These are phyloP conservation scores for Hydrangea macrophylla DNA, from an alignment of 148 eudicot species.

Conservation along the genomic window DNA sequence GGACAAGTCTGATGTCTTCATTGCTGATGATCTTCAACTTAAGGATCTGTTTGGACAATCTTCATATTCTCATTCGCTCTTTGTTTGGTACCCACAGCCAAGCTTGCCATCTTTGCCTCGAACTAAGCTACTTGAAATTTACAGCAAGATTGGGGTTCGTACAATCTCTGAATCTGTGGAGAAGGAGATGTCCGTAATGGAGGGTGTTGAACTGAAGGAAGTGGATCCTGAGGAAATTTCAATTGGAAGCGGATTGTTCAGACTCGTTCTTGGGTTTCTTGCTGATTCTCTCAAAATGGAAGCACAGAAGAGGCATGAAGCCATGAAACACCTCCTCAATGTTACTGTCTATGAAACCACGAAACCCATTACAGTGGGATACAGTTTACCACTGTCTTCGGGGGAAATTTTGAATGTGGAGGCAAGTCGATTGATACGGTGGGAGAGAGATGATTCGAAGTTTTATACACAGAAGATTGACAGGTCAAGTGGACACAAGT, in stretches of 20 bases:
- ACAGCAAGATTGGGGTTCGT: slow-evolving; percentile 45
- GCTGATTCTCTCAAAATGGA: slow-evolving; percentile 36
- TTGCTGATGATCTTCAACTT: slow-evolving; percentile 59
- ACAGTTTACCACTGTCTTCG: slow-evolving; percentile 36
- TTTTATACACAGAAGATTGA: slow-evolving; percentile 40
- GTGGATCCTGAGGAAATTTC: slow-evolving; percentile 27
- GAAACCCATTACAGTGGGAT: slow-evolving; percentile 29
- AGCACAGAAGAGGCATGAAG: slow-evolving; percentile 35
- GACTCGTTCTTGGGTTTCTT: slow-evolving; percentile 51
- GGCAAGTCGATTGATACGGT: slow-evolving; percentile 38
- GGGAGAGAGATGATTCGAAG: slow-evolving; percentile 42
- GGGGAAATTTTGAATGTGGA: slow-evolving; percentile 34
- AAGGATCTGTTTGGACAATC: slow-evolving; percentile 42
- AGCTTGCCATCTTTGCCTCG: slow-evolving; percentile 27
- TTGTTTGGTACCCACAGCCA: slow-evolving; percentile 57
- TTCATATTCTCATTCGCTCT: slow-evolving; percentile 30
- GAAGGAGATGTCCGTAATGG: slow-evolving; percentile 18
- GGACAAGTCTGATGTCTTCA: slow-evolving; percentile 43
- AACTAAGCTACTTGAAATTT: slow-evolving; percentile 38
- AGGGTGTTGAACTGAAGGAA: slow-evolving; percentile 15
- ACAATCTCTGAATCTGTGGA: slow-evolving; percentile 44
- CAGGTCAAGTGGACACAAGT: slow-evolving; percentile 23
- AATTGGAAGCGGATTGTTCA: slow-evolving; percentile 40
- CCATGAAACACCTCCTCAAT: slow-evolving; percentile 30
- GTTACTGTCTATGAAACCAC: slow-evolving; percentile 31